phyloP scores from a whole-genome alignment of 768 basidiomycete genomes.

The Trametes meyenii region DNA sequence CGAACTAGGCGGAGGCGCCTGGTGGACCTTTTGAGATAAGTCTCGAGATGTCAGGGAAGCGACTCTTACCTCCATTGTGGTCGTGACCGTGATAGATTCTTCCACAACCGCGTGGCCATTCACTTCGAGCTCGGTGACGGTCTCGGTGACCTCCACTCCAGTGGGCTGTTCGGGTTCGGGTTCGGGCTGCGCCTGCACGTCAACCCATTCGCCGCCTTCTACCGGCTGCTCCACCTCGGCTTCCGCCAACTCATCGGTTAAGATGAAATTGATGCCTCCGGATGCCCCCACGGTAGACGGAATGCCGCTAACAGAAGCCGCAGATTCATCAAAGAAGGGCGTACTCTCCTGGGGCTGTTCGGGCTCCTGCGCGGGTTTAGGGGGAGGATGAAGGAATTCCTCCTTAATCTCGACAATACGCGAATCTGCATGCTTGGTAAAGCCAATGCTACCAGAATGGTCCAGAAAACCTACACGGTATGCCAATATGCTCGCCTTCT shows the following conservation, averaged over 20 bases:
- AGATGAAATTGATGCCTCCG: constrained; percentile 77
- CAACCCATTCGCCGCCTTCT: constrained; percentile 49
- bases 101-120: constrained; percentile 32
- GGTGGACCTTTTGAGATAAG: neutral
- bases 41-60: no score
- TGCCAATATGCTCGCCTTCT: constrained; percentile 60
- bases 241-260: constrained; percentile 73
- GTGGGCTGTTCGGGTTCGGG: constrained; percentile 18
- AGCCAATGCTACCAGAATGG: constrained; percentile 8
- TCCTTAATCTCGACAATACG: constrained; percentile 62
- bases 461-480: constrained; percentile 57
- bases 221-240: constrained; percentile 7
- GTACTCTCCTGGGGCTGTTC: constrained; percentile 5
- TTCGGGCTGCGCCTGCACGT: constrained; percentile 29
- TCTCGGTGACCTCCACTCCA: constrained; percentile 29
- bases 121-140: constrained; percentile 21
- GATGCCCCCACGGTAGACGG: constrained; percentile 43
- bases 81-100: constrained; percentile 28
- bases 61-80: constrained; percentile 26
- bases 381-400: constrained; percentile 53
- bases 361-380: constrained; percentile 19
- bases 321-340: constrained; percentile 3
- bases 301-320: constrained; percentile 43
- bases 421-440: constrained; percentile 46
- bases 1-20: constrained; percentile 33